Conservation (phyloP, 768 basidiomycete genomes). For the Pleurotus tuber-regium region DNA sequence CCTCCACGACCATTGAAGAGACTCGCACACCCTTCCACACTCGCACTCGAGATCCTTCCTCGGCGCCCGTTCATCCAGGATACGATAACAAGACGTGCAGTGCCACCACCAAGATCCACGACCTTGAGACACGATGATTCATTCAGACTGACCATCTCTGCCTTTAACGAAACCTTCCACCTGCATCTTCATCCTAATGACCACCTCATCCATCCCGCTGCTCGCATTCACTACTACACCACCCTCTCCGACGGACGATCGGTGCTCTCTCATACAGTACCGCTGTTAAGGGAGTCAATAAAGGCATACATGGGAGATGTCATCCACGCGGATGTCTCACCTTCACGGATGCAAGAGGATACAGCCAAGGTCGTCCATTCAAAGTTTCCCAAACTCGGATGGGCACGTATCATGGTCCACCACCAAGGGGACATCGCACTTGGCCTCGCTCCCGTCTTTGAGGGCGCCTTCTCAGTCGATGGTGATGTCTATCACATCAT, state of each 20-base stretch:
- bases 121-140: slow-evolving; percentile 66
- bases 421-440: slow-evolving; percentile 49
- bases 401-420: slow-evolving; percentile 77
- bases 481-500: slow-evolving; percentile 70
- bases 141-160: slow-evolving; percentile 66
- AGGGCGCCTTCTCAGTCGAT: slow-evolving; percentile 71
- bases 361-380: slow-evolving; percentile 49
- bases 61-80: slow-evolving; percentile 26
- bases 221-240: slow-evolving; percentile 66
- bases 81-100: slow-evolving; percentile 30
- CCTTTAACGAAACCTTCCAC: slow-evolving; percentile 62
- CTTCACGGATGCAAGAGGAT: slow-evolving; percentile 59
- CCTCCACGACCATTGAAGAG: slow-evolving; percentile 47
- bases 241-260: slow-evolving; percentile 47
- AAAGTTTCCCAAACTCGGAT: slow-evolving; percentile 55
- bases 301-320: slow-evolving; percentile 78
- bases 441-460: slow-evolving; percentile 57
- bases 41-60: slow-evolving; percentile 57
- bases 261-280: slow-evolving; percentile 50
- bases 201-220: slow-evolving; percentile 75
- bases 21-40: slow-evolving; percentile 46
- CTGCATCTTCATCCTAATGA: slow-evolving; percentile 79
- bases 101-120: slow-evolving; percentile 34
- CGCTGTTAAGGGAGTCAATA: slow-evolving; percentile 61
- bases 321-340: slow-evolving; percentile 49